Evolutionary conservation across 108 stramenopile species (phyloP), one percentile per base, ranked within the genome.

Genomic region (Chaetoceros muelleri): DNA sequence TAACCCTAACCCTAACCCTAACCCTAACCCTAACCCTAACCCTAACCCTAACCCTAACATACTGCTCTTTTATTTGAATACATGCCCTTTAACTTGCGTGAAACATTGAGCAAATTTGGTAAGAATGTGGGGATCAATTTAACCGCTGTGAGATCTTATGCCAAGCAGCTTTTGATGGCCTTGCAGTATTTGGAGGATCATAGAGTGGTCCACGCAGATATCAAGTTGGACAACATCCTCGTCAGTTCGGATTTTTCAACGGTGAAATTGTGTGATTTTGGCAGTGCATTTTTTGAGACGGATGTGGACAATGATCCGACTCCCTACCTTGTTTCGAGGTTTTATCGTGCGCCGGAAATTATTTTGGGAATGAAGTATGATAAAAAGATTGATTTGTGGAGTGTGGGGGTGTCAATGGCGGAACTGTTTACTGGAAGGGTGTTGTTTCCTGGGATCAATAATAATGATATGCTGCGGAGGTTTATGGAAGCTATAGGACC

Each of bases 151-250:
- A 55, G 85, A 28, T 78, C 81, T 2, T 99, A 98, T 64, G 90
- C 77, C 13, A 64, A 79, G 30, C 99, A 99, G 58, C 69, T 99
- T 28, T 62, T 99, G 30, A 67, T 70, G 30, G 99, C 96, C 7
- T 70, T 95, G 30, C 60, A 62, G 10, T 93, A 94, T 60, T 69
- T 99, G 50, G 69, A 88, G 30, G 61, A 77, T 27, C 79, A 85
- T 51, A 62, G 80, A 8, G 78, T 99, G 3, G 86, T 98, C 23
- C 99, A 99, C 72, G 90, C 95, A 7, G 99, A 99, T 73, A 56
- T 99, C 28, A 99, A 99, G 61, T 96, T 95, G 10, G 97, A 99
- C 73, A 99, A 99, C 63, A 98, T 99, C 29, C 67, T 99, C 0
- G 95, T 96, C 24, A 78, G 64, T 31, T 84, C 68, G 30, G 90